These are phyloP conservation scores for Vigna hirtella DNA, from an alignment of 306 rosid genomes.

Conservation along the genomic window DNA sequence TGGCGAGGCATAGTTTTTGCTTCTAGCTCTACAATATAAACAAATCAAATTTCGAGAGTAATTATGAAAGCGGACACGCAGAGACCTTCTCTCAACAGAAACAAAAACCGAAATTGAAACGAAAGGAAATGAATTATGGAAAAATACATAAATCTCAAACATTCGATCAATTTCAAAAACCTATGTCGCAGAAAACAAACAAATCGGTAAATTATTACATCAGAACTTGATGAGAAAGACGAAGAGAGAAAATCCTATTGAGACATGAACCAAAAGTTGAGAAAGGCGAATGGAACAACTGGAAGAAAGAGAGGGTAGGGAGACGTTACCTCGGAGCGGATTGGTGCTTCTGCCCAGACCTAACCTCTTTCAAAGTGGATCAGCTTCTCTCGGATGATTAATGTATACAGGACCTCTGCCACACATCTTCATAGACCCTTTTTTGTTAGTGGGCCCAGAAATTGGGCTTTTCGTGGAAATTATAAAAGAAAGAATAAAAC, in stretches of 20 bases:
- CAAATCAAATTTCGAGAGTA: neutral
- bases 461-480: neutral
- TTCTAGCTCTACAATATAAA: constrained; percentile 30
- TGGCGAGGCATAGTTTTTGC: constrained; percentile 75
- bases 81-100: neutral
- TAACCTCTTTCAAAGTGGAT: constrained; percentile 37
- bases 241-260: neutral
- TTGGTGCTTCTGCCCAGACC: constrained; percentile 15
- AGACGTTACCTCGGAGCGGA: neutral
- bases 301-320: neutral
- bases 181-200: neutral
- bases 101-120: neutral
- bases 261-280: neutral
- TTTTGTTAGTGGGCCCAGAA: neutral
- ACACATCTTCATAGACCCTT: no score
- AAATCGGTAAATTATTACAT: neutral
- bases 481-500: no score
- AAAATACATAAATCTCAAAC: constrained; percentile 10
- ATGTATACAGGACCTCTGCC: neutral
- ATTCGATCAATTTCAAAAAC: neutral
- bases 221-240: neutral
- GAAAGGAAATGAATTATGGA: neutral
- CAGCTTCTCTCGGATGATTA: neutral
- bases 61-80: neutral
- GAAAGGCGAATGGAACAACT: neutral